Percentiles rank a stretch among this genome's conserved stretches.
Conservation (phyloP, 305 asterid species). For the Euphrasia arctica region DNA sequence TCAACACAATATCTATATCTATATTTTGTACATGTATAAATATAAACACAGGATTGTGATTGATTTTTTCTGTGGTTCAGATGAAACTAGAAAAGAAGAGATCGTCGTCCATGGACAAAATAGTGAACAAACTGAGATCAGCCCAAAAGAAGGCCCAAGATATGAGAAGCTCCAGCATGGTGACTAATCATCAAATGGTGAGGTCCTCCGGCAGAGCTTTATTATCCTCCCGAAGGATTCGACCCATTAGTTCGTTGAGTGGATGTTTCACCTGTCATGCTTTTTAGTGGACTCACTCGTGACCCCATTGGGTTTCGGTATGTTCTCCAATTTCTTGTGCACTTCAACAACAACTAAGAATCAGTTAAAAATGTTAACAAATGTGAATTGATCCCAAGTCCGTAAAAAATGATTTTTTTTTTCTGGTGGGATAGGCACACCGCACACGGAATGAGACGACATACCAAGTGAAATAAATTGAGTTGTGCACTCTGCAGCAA, state of each 20-base stretch:
- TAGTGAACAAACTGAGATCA: constrained; percentile 44
- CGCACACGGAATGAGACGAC: too few relatives aligned
- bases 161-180: constrained; percentile 51
- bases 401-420: too few relatives aligned
- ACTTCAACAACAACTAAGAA: too few relatives aligned
- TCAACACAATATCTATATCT: neutral
- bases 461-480: constrained; percentile 3
- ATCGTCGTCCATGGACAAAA: constrained; percentile 70
- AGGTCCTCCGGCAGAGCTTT: constrained; percentile 51
- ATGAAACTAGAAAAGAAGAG: constrained; percentile 73
- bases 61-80: constrained; percentile 27
- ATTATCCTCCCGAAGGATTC: constrained; percentile 52
- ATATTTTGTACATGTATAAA: neutral
- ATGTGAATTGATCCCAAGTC: too few relatives aligned
- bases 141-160: constrained; percentile 54
- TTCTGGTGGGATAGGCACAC: too few relatives aligned
- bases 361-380: too few relatives aligned
- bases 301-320: constrained; percentile 10
- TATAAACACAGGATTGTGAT: constrained; percentile 8
- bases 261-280: constrained; percentile 94
- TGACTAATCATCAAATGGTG: constrained; percentile 40
- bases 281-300: constrained; percentile 32
- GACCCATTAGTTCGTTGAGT: constrained; percentile 64
- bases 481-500: neutral
- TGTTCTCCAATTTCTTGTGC: neutral